Percentiles rank a stretch among this genome's conserved stretches.
These are phyloP conservation scores for Stachybotrys echinatus DNA, from an alignment of 2,329 filamentous ascomycete genomes.

Conservation along the genomic window DNA sequence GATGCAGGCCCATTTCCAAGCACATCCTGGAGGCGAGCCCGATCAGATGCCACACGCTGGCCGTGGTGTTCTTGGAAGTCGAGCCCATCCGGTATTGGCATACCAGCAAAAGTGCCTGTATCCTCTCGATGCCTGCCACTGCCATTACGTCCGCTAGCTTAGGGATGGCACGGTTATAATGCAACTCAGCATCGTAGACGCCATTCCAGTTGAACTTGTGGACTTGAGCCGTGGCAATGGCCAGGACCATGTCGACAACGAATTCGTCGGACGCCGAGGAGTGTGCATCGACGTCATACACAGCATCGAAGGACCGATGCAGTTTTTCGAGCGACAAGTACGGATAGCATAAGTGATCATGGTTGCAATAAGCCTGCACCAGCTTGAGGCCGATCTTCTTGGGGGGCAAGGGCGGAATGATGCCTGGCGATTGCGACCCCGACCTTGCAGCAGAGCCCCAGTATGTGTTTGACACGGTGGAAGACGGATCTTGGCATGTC, in stretches of 20 bases:
- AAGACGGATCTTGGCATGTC: too few species aligned
- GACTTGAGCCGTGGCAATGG: slow-evolving; percentile 35
- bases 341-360: slow-evolving; percentile 37
- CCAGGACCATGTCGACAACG: slow-evolving; percentile 36
- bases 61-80: too few species aligned
- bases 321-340: slow-evolving; percentile 27
- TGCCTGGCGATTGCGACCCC: too few species aligned
- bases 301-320: slow-evolving; percentile 17
- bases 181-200: slow-evolving; percentile 34
- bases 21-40: too few species aligned
- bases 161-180: slow-evolving; percentile 31
- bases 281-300: slow-evolving; percentile 22
- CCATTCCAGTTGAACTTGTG: slow-evolving; percentile 39
- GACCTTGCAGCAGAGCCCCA: too few species aligned
- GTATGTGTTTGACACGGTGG: too few species aligned
- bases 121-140: slow-evolving; percentile 24
- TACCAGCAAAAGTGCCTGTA: slow-evolving; percentile 36
- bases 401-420: slow-evolving; percentile 23
- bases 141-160: slow-evolving; percentile 30
- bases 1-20: too few species aligned
- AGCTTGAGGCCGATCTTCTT: slow-evolving; percentile 28
- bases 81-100: too few species aligned
- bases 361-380: slow-evolving; percentile 33
- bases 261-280: slow-evolving; percentile 26
- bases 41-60: too few species aligned